Evolutionary conservation across 2,329 filamentous ascomycete genomes (phyloP), one percentile per base, ranked within the genome.

Genomic region (Hypoxylon sp.): DNA sequence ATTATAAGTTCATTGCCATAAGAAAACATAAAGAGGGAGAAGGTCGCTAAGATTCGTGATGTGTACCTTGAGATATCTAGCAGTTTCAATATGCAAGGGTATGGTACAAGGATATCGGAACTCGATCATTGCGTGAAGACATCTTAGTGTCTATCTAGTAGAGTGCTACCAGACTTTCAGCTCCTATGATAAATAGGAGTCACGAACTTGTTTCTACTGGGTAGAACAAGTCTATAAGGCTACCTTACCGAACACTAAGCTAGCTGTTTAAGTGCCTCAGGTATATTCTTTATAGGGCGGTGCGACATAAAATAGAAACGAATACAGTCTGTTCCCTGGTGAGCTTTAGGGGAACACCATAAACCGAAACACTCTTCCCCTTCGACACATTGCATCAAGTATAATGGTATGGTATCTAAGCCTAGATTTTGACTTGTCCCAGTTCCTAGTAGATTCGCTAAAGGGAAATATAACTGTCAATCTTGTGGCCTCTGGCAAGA

Each of bases 161-260:
- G 4, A 23, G 45, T 49, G 45, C 21, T 17, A 49, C 45, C 13
- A 49, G 17, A 43, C 38, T 43, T 43, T 21, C 38, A 43, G 38
- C 38, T 43, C 7, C 7, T 17, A 21, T 19, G 38, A 43, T 4
- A 43, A 21, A 19, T 21, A 43, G 38, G 38, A 17, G 17, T 19
- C 17, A n/a, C 7, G 9, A 43, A 3, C 7, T 19, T 19, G n/a
- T 21, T 43, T 43, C 38, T 43, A 2, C 19, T 17, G 38, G 21
- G 38, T 9, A 21, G 7, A 21, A 43, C 7, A 21, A 11, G 17
- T 2, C 7, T 43, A 21, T 21, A 43, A n/a, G 10, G 34, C 34
- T 38, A 38, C 34, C 34, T 38, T n/a, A 9, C 28, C 28, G 28
- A 30, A 30, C 28, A 30, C 2, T 30, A 9, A 6, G 28, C 28